Evolutionary conservation across 1,284 basidiomycete genomes (phyloP).

Genomic region (Cutaneotrichosporon arboriforme): DNA sequence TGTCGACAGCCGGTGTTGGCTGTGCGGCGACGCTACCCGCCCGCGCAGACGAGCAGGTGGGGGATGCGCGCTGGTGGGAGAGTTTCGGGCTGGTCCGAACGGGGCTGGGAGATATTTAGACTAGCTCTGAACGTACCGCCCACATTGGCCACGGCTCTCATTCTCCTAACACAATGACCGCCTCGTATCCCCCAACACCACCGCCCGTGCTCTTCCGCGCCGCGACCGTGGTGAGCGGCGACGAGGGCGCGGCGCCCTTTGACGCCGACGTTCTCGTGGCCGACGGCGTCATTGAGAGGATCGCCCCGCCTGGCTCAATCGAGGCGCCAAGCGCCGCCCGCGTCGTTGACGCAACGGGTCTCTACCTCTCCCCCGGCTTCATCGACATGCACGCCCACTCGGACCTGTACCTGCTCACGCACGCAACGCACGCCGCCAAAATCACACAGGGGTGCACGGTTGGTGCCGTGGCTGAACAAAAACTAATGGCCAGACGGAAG

Average conservation of each 20-base stretch:
- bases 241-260: conserved; percentile 23
- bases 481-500: conserved; percentile 33
- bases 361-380: conserved; percentile 41
- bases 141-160: not conserved
- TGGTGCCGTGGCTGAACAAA: conserved; percentile 5
- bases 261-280: conserved; percentile 32
- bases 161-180: not conserved
- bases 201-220: conserved; percentile 23
- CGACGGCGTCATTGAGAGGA: conserved; percentile 23
- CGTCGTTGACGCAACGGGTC: conserved; percentile 27
- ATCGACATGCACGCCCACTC: conserved; percentile 48
- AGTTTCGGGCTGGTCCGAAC: no score
- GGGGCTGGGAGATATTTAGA: no score
- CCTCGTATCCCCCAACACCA: not conserved
- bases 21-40: no score
- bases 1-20: no score
- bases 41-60: no score
- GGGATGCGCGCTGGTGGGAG: no score
- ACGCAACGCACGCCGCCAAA: conserved; percentile 41
- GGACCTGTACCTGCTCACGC: conserved; percentile 41
- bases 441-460: conserved; percentile 45
- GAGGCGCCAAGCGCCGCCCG: not conserved
- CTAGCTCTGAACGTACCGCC: no score
- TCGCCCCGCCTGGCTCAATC: conserved; percentile 8
- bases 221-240: conserved; percentile 32